phyloP scores from a whole-genome alignment of 2,329 filamentous ascomycete genomes.

The Hypoxylon sp. region DNA sequence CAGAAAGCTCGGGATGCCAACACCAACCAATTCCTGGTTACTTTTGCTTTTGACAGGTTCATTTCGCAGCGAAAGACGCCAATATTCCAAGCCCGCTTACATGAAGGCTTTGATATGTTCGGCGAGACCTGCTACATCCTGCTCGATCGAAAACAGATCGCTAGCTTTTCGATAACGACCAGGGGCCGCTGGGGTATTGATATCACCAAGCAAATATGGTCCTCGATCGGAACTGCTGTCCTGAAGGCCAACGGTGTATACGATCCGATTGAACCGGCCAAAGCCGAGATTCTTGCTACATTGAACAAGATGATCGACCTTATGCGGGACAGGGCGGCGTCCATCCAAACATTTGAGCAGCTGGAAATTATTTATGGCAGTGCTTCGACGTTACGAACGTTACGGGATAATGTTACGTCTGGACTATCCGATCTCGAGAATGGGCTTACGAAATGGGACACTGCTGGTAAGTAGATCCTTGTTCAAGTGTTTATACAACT shows the following conservation, averaged over 20 bases:
- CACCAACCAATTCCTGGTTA: slow-evolving; percentile 19
- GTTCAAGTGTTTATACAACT: neutral
- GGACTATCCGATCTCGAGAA: slow-evolving; percentile 16
- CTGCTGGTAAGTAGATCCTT: slow-evolving; percentile 8
- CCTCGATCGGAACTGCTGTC: slow-evolving; percentile 11
- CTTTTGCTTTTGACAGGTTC: slow-evolving; percentile 29
- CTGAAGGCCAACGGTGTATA: slow-evolving; percentile 23
- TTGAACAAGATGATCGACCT: slow-evolving; percentile 27
- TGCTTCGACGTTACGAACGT: slow-evolving; percentile 9
- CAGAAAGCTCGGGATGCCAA: slow-evolving; percentile 4
- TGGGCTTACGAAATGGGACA: slow-evolving; percentile 18
- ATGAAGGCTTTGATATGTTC: slow-evolving; percentile 5
- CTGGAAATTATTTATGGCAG: slow-evolving; percentile 20
- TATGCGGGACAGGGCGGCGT: neutral
- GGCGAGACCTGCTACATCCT: slow-evolving; percentile 9
- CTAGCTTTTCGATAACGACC: slow-evolving; percentile 8
- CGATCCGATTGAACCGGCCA: slow-evolving; percentile 14
- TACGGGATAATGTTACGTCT: slow-evolving; percentile 10
- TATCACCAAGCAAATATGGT: slow-evolving; percentile 11
- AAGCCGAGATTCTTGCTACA: slow-evolving; percentile 18
- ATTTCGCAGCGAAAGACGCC: slow-evolving; percentile 27
- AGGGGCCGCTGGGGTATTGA: slow-evolving; percentile 29
- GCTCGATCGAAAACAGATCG: slow-evolving; percentile 20
- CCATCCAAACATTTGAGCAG: slow-evolving; percentile 24
- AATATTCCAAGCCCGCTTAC: slow-evolving; percentile 16